phyloP scores from a whole-genome alignment of 169 alveolate species.

The Plasmodium coatneyi region DNA sequence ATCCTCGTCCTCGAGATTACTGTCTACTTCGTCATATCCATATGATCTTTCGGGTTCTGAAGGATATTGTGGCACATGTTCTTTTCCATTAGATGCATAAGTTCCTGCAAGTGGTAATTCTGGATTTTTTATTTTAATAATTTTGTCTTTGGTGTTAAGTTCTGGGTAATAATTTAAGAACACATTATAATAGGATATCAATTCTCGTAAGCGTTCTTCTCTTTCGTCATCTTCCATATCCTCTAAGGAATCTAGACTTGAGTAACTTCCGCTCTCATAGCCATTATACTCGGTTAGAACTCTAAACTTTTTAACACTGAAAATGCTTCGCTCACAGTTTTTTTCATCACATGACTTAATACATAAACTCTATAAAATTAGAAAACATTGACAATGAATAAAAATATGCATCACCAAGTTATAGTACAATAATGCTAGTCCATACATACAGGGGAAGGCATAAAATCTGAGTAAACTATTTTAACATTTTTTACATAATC shows the following conservation, averaged over 20 bases:
- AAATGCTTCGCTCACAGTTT: not conserved
- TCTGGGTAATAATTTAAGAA: slow-evolving; percentile 4
- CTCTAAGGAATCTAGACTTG: not conserved
- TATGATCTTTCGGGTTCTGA: not conserved
- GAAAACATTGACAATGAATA: not conserved
- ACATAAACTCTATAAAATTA: slow-evolving; percentile 1
- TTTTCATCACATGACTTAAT: not conserved
- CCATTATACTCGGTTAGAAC: not conserved
- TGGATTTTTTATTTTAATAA: not conserved
- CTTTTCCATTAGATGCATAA: not conserved
- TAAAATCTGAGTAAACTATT: not conserved
- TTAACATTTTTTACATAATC: not conserved
- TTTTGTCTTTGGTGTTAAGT: slow-evolving; percentile 23
- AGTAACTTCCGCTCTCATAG: not conserved
- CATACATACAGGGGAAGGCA: too few relatives aligned
- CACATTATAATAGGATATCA: not conserved
- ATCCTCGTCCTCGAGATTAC: not conserved
- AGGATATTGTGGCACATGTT: not conserved
- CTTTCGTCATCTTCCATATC: slow-evolving; percentile 34
- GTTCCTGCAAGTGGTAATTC: not conserved
- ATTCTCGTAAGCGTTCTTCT: slow-evolving; percentile 1
- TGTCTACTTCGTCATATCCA: not conserved
- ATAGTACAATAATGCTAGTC: not conserved
- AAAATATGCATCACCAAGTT: not conserved
- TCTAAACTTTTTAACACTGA: not conserved